Percentiles rank a stretch among this genome's conserved stretches.
Evolutionary conservation across 2,329 filamentous ascomycete species (phyloP).

Genomic region (Aspergillus niger): DNA sequence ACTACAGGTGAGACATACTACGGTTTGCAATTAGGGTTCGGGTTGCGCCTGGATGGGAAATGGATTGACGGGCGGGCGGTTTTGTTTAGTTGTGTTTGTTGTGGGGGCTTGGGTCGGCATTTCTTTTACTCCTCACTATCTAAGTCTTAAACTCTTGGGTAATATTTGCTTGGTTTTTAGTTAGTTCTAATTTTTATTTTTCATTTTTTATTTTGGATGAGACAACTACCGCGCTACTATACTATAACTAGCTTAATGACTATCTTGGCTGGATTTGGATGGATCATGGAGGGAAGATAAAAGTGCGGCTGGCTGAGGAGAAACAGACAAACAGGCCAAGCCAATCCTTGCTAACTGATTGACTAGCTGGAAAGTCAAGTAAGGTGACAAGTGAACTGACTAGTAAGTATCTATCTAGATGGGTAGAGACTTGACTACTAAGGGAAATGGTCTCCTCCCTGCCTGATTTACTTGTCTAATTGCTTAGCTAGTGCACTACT

Average conservation of each 20-base stretch:
- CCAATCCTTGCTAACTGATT: too few species aligned
- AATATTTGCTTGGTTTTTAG: not conserved
- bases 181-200: not conserved
- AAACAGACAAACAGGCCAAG: not conserved
- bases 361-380: too few species aligned
- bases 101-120: not conserved
- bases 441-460: too few species aligned
- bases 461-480: too few species aligned
- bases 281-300: not conserved
- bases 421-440: too few species aligned
- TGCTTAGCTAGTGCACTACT: too few species aligned
- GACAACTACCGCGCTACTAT: not conserved
- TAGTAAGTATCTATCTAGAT: too few species aligned
- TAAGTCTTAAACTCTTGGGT: too few species aligned
- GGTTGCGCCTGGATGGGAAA: constrained; percentile 1
- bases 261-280: too few species aligned
- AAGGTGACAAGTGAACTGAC: too few species aligned
- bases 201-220: not conserved
- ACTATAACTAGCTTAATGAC: not conserved
- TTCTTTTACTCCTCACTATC: not conserved
- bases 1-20: constrained; percentile 17
- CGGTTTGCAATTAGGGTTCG: constrained; percentile 7
- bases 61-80: constrained; percentile 2
- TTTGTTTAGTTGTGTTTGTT: not conserved
- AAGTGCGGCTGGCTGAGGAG: not conserved